phyloP scores from a whole-genome alignment of 2,329 filamentous ascomycete species.

The Oidium heveae region DNA sequence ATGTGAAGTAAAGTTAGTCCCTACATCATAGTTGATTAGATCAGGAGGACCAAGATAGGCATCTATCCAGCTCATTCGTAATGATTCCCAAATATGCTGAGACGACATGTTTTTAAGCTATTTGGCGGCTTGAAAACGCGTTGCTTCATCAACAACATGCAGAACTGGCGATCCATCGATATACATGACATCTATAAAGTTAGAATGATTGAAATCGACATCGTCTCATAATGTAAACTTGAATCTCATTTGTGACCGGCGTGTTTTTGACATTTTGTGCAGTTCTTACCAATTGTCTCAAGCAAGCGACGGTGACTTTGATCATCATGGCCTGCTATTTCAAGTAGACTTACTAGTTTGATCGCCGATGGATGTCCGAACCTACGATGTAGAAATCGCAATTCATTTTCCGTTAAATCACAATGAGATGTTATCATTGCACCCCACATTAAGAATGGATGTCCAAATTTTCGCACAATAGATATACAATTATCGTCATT shows the following conservation, averaged over 20 bases:
- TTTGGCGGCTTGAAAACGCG: neutral
- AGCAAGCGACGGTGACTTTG: neutral
- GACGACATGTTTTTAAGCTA: neutral
- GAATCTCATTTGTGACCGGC: neutral
- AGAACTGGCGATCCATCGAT: neutral
- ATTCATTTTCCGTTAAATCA: neutral
- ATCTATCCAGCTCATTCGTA: neutral
- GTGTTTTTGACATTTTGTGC: neutral
- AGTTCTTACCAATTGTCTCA: neutral
- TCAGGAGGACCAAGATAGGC: neutral
- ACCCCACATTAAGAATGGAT: neutral
- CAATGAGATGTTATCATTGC: neutral
- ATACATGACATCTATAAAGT: neutral
- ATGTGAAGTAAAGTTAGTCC: neutral
- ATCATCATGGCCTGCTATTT: neutral
- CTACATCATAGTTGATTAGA: neutral
- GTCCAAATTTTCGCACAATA: neutral
- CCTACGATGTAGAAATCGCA: neutral
- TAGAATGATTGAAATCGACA: conserved; percentile 1
- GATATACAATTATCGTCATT: neutral
- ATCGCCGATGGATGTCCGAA: neutral
- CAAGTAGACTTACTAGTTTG: neutral
- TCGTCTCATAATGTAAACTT: neutral
- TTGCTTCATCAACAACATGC: neutral
- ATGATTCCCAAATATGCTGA: neutral